These are phyloP conservation scores for Kwoniella dendrophila DNA, from an alignment of 768 basidiomycete genomes.

Conservation along the genomic window DNA sequence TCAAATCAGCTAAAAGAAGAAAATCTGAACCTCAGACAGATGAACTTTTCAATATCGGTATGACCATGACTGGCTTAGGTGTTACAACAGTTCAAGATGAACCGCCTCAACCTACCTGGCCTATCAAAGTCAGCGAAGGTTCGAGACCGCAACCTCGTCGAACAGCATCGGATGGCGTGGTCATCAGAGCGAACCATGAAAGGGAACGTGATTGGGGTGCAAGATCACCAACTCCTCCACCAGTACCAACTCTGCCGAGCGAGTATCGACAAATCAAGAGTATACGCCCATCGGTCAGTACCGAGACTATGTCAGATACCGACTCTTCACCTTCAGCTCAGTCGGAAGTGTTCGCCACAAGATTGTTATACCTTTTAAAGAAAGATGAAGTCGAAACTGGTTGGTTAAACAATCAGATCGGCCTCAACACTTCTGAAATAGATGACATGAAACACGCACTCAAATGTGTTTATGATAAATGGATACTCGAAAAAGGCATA, in stretches of 20 bases:
- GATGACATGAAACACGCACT: slow-evolving; percentile 22
- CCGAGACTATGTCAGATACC: not conserved
- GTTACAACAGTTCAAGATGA: not conserved
- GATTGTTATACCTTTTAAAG: slow-evolving; percentile 18
- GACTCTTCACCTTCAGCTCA: slow-evolving; percentile 1
- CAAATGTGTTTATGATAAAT: slow-evolving; percentile 33
- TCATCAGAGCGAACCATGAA: slow-evolving; percentile 7
- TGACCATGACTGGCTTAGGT: too few species aligned
- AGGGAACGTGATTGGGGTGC: slow-evolving; percentile 17
- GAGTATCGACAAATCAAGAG: slow-evolving; percentile 18
- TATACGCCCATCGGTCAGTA: not conserved
- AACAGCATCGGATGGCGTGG: slow-evolving; percentile 30
- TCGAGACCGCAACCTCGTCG: slow-evolving; percentile 21
- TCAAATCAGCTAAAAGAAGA: slow-evolving; percentile 30
- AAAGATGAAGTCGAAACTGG: slow-evolving; percentile 11
- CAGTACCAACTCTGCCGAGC: slow-evolving; percentile 29
- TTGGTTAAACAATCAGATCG: slow-evolving; percentile 19
- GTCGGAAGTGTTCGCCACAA: slow-evolving; percentile 27
- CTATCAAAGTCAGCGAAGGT: not conserved
- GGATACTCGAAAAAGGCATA: slow-evolving; percentile 33
- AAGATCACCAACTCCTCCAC: slow-evolving; percentile 43
- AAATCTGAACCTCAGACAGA: slow-evolving; percentile 43
- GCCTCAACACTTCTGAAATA: slow-evolving; percentile 11
- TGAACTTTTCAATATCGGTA: slow-evolving; percentile 11
- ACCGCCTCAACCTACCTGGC: not conserved